phyloP scores from a whole-genome alignment of 2,329 filamentous ascomycete species.

The Scedosporium apiospermum region DNA sequence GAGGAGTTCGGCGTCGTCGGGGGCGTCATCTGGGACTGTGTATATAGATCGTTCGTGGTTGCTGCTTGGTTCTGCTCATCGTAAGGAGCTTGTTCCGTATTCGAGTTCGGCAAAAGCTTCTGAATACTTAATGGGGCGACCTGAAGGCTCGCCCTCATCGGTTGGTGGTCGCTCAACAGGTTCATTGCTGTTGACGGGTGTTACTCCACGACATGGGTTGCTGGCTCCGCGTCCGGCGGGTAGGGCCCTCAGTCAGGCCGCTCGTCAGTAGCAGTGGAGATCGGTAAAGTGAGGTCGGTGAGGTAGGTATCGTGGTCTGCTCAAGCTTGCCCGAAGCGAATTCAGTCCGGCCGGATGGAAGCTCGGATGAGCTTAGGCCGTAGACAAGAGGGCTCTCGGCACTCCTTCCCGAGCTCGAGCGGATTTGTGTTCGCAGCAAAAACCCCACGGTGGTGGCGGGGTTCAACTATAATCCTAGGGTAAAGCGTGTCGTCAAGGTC shows the following conservation, averaged over 20 bases:
- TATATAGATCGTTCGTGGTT: slow-evolving; percentile 30
- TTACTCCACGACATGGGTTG: slow-evolving; percentile 4
- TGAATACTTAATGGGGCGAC: slow-evolving; percentile 50
- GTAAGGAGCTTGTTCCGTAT: slow-evolving; percentile 9
- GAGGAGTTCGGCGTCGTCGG: slow-evolving; percentile 65
- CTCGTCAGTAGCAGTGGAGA: neutral
- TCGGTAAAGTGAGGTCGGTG: neutral
- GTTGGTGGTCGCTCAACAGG: slow-evolving; percentile 21
- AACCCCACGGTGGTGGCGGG: neutral
- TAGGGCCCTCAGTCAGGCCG: neutral
- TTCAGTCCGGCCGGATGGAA: neutral
- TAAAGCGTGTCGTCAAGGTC: neutral
- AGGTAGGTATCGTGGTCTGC: neutral
- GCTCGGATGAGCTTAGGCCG: too few relatives aligned
- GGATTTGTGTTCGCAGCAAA: neutral
- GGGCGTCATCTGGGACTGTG: slow-evolving; percentile 61
- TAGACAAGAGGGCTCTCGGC: too few relatives aligned
- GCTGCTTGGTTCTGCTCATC: slow-evolving; percentile 20
- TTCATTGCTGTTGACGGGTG: neutral
- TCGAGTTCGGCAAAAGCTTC: slow-evolving; percentile 23
- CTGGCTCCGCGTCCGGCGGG: neutral
- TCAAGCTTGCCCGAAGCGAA: neutral
- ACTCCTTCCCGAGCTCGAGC: neutral
- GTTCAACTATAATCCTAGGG: neutral
- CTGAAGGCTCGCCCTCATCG: slow-evolving; percentile 47